A percentile compares a stretch with the other conserved stretches of the same genome.
phyloP scores from a whole-genome alignment of 2,329 filamentous ascomycete genomes.

The Arthrobotrys sinensis region DNA sequence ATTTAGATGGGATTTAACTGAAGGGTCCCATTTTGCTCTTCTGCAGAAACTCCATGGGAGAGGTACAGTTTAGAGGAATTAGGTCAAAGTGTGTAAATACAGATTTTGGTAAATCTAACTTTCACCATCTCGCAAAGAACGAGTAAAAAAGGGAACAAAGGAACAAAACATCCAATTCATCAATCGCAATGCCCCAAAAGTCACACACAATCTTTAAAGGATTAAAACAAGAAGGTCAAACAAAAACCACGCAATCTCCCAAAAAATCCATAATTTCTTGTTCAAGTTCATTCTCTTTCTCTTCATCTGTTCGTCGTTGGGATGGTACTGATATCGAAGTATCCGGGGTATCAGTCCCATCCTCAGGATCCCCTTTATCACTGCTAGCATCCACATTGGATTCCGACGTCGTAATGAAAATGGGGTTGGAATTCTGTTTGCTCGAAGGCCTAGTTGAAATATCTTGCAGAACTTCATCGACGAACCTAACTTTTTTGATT shows the following conservation, averaged over 20 bases:
- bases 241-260: slow-evolving; percentile 59
- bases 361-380: background rate
- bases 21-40: too few species aligned
- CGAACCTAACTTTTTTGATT: slow-evolving; percentile 35
- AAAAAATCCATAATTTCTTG: slow-evolving; percentile 58
- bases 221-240: slow-evolving; percentile 33
- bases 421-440: slow-evolving; percentile 5
- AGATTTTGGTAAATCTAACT: too few species aligned
- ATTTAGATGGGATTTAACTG: too few species aligned
- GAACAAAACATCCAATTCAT: background rate
- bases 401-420: slow-evolving; percentile 19
- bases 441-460: slow-evolving; percentile 10
- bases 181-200: background rate
- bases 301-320: background rate
- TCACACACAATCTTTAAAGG: background rate
- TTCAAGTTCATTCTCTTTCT: slow-evolving; percentile 39
- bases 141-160: too few species aligned
- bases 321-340: background rate
- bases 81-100: too few species aligned
- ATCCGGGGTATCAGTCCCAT: background rate
- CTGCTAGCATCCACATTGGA: background rate
- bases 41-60: too few species aligned
- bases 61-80: too few species aligned
- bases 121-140: too few species aligned
- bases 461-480: slow-evolving; percentile 19